Evolutionary conservation across 2,329 filamentous ascomycete genomes (phyloP).

Genomic region (Magnaporthales sp.): DNA sequence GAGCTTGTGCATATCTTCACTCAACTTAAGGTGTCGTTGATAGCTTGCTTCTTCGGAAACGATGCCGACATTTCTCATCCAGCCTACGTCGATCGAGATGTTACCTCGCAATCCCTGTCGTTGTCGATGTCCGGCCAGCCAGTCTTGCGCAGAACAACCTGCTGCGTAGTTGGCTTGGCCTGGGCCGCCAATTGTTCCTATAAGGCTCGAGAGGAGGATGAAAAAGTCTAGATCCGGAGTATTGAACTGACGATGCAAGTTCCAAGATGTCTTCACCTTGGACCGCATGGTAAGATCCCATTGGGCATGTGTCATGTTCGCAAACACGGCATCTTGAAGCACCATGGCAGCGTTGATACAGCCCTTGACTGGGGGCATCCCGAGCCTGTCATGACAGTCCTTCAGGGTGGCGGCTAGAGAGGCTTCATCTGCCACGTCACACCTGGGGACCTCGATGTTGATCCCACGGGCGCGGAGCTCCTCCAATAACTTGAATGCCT

Average conservation of each 20-base stretch:
- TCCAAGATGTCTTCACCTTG: slow-evolving; percentile 22
- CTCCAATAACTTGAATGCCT: background rate
- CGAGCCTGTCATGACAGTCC: background rate
- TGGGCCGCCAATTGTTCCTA: slow-evolving; percentile 14
- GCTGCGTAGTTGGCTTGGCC: slow-evolving; percentile 20
- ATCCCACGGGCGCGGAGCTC: background rate
- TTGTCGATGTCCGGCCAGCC: slow-evolving; percentile 15
- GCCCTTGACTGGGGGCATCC: slow-evolving; percentile 20
- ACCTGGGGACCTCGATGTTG: background rate
- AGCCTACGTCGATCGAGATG: slow-evolving; percentile 15
- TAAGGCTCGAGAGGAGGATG: slow-evolving; percentile 18
- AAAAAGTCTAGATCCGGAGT: slow-evolving; percentile 21
- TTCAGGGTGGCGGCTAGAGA: background rate
- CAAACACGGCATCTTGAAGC: slow-evolving; percentile 9
- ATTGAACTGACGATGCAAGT: slow-evolving; percentile 15
- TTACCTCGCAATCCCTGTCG: slow-evolving; percentile 10
- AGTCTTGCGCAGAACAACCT: slow-evolving; percentile 24
- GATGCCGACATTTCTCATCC: slow-evolving; percentile 30
- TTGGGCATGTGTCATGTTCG: slow-evolving; percentile 4
- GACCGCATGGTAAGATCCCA: slow-evolving; percentile 13
- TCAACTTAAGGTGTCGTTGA: background rate
- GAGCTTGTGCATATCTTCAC: background rate
- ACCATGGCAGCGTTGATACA: slow-evolving; percentile 24
- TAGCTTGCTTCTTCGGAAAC: slow-evolving; percentile 28
- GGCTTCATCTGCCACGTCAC: background rate